Evolutionary conservation across 176 grass and related monocot genomes (phyloP), one percentile per base, ranked within the genome.

Genomic region (Calamus simplicifolius): DNA sequence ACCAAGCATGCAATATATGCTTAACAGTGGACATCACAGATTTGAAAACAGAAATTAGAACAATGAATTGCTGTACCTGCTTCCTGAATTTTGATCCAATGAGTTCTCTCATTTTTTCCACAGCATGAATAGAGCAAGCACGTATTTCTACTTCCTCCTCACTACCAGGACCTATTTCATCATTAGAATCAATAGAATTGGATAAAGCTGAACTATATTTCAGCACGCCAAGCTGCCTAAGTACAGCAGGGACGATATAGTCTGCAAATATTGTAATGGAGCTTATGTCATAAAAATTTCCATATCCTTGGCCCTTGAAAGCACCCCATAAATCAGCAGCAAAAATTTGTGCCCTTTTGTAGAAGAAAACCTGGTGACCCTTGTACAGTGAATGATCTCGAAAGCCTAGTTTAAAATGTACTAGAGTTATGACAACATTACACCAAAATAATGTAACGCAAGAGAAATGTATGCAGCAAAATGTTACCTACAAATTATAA

Each of bases 331-430:
- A 68, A 85, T 92, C 87, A 64, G 84, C 88, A 56, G 77, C 93
- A 78, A 98, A 92, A 66, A 98, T 98, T 61, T 98, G 93, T 52
- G 88, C 93, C 59, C 93, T 85, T 81, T 98, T 98, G 76, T 98
- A 98, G 57, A 98, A 60, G 63, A 98, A 98, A 75, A 98, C 62
- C 72, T 89, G 93, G 56, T 72, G 81, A 19, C 84, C 93, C 50
- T 98, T 98, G 73, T 98, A 98, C 61, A 98, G 72, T 15, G 93
- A 78, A 72, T 98, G 93, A 57, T 98, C 93, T 16, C 87, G 81
- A 35, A 98, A 98, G 27, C 93, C 87, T 92, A 67, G 25, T 56
- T 28, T 48, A 28, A 79, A 71, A 67, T 49, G 27, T 43, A 43
- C 35, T 8, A 10, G 8, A 43, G 31, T 43, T 43, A 43, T 13